Conservation (phyloP, 2,329 filamentous ascomycete genomes). For the Beauveria scarabaeidicola region DNA sequence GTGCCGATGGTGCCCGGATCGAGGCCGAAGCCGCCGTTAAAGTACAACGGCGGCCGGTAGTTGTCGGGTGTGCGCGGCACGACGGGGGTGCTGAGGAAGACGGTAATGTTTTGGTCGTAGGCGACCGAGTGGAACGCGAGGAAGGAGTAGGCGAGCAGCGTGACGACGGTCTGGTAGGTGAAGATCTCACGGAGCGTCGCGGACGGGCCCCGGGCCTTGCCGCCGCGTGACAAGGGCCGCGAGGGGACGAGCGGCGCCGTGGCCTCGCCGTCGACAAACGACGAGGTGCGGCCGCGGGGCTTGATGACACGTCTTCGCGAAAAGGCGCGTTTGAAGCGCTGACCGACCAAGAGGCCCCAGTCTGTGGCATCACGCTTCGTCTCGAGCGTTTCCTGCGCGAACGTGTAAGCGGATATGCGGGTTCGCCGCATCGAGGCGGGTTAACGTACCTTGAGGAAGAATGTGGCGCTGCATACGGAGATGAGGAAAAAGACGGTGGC, state of each 20-base stretch:
- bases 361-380: slow-evolving; percentile 60
- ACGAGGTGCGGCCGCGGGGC: slow-evolving; percentile 17
- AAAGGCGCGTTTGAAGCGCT: slow-evolving; percentile 46
- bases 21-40: slow-evolving; percentile 71
- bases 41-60: slow-evolving; percentile 65
- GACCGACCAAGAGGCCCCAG: slow-evolving; percentile 66
- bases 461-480: slow-evolving; percentile 61
- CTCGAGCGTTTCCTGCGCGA: slow-evolving; percentile 65
- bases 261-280: slow-evolving; percentile 48
- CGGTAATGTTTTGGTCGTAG: slow-evolving; percentile 80
- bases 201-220: slow-evolving; percentile 10
- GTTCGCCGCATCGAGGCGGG: no score
- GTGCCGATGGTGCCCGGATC: slow-evolving; percentile 69
- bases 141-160: slow-evolving; percentile 69
- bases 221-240: slow-evolving; percentile 17
- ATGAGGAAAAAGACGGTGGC: slow-evolving; percentile 68
- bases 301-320: slow-evolving; percentile 13
- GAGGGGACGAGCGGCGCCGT: slow-evolving; percentile 45
- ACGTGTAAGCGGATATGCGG: not conserved
- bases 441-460: slow-evolving; percentile 62
- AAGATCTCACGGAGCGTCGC: slow-evolving; percentile 57
- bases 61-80: slow-evolving; percentile 49
- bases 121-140: slow-evolving; percentile 75
- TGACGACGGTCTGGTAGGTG: slow-evolving; percentile 63
- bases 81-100: slow-evolving; percentile 73